Evolutionary conservation across 331 rosid genomes (phyloP).

Genomic region (Acacia concinna): DNA sequence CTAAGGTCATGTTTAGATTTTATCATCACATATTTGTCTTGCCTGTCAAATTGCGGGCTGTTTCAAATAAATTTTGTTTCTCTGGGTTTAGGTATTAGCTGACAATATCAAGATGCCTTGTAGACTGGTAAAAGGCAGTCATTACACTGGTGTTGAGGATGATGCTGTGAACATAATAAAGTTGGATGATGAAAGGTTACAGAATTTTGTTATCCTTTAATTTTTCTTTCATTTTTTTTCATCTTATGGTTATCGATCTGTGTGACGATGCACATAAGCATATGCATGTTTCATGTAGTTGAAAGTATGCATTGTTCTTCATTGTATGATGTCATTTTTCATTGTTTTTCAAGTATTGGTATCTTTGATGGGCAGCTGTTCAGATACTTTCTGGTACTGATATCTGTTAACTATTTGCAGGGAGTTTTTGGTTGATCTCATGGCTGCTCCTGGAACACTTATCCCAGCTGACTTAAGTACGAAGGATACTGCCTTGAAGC

Average conservation of each 20-base stretch:
- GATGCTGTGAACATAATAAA: conserved; percentile 92
- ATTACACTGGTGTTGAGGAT: conserved; percentile 97
- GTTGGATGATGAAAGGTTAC: conserved; percentile 91
- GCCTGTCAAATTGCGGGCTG: conserved; percentile 15
- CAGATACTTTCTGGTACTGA: conserved; percentile 33
- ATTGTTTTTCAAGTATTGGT: conserved; percentile 3
- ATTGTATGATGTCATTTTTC: neutral
- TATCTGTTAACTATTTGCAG: conserved; percentile 56
- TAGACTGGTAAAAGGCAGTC: conserved; percentile 94
- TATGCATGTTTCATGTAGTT: neutral
- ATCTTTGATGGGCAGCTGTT: neutral
- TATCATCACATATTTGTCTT: neutral
- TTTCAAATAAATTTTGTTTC: conserved; percentile 31
- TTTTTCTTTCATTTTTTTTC: conserved; percentile 34
- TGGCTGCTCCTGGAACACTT: conserved; percentile 98
- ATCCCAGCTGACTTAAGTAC: conserved; percentile 82
- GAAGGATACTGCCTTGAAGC: conserved; percentile 54
- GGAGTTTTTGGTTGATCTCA: conserved; percentile 98
- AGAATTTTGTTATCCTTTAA: conserved; percentile 19
- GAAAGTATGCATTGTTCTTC: neutral
- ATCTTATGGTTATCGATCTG: conserved; percentile 5
- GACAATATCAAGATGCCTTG: conserved; percentile 95
- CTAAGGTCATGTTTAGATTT: neutral
- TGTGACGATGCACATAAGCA: neutral
- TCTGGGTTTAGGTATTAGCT: conserved; percentile 81